These are phyloP conservation scores for Groenewaldozyma tartarivorans DNA, from an alignment of 805 yeast species.

Conservation along the genomic window DNA sequence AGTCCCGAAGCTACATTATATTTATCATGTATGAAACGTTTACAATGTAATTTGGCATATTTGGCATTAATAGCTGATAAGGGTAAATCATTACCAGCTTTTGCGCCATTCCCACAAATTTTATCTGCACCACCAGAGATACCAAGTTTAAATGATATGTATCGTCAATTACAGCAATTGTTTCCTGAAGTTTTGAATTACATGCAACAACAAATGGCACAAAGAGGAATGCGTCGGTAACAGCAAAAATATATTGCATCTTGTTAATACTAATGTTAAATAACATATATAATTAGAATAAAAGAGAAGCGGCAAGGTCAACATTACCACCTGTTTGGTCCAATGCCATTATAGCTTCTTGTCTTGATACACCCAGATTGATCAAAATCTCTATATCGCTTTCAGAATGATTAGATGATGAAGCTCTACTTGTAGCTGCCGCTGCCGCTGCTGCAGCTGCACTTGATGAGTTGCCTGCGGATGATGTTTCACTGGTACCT, in stretches of 20 bases:
- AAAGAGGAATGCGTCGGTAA: slow-evolving; percentile 31
- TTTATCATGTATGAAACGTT: slow-evolving; percentile 23
- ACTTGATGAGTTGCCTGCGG: slow-evolving; percentile 10
- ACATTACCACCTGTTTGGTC: slow-evolving; percentile 62
- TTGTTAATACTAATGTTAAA: no score
- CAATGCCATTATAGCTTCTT: slow-evolving; percentile 58
- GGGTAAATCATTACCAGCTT: slow-evolving; percentile 13
- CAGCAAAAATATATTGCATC: no score
- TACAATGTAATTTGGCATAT: slow-evolving; percentile 28
- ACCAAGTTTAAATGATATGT: slow-evolving; percentile 24
- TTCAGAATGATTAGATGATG: slow-evolving; percentile 24
- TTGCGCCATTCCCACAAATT: slow-evolving; percentile 23
- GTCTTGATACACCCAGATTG: slow-evolving; percentile 60
- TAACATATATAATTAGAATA: slow-evolving; percentile 33
- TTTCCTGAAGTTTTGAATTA: slow-evolving; percentile 21
- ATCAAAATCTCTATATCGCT: slow-evolving; percentile 38
- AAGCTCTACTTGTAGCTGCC: slow-evolving; percentile 3
- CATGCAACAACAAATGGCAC: slow-evolving; percentile 16
- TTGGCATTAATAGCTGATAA: slow-evolving; percentile 25
- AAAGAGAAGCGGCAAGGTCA: slow-evolving; percentile 75
- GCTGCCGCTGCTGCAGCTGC: slow-evolving; percentile 7
- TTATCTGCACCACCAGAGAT: slow-evolving; percentile 24
- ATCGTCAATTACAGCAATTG: slow-evolving; percentile 23
- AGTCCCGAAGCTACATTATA: slow-evolving; percentile 15
- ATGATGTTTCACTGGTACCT: slow-evolving; percentile 1